Conservation (phyloP, 1,284 basidiomycete species). For the Pyrrhoderma noxium region DNA sequence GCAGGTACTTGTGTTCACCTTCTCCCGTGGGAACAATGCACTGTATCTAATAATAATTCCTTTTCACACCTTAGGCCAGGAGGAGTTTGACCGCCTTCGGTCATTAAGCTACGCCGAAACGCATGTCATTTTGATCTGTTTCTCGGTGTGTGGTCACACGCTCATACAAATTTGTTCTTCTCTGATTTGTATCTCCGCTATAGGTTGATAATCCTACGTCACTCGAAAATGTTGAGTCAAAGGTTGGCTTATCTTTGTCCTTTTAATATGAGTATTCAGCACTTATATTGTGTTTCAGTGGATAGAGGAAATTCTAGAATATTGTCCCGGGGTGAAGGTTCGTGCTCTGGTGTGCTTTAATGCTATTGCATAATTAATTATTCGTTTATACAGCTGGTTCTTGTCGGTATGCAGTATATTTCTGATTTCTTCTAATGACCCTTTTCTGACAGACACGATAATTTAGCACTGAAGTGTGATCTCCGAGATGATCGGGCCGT, state of each 20-base stretch:
- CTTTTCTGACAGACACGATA: background rate
- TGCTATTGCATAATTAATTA: constrained; percentile 10
- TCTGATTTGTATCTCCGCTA: constrained; percentile 1
- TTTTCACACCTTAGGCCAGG: constrained; percentile 59
- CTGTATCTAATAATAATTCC: constrained; percentile 11
- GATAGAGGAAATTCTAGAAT: constrained; percentile 83
- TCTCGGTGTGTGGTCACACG: constrained; percentile 54
- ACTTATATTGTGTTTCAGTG: constrained; percentile 44
- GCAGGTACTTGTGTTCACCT: constrained; percentile 55
- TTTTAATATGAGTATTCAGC: background rate
- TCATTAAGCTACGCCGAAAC: constrained; percentile 93
- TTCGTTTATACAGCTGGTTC: constrained; percentile 51
- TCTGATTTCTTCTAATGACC: background rate
- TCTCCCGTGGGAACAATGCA: constrained; percentile 1
- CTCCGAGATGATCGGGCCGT: constrained; percentile 72
- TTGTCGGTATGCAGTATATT: constrained; percentile 62
- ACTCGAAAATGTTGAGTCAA: constrained; percentile 88
- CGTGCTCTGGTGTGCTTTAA: constrained; percentile 23
- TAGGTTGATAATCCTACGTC: constrained; percentile 89
- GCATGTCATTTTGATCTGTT: constrained; percentile 91
- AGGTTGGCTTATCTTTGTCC: constrained; percentile 44
- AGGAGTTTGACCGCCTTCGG: constrained; percentile 90
- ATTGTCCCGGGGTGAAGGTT: constrained; percentile 91
- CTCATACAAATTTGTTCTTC: background rate
- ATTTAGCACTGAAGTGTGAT: constrained; percentile 89